Base-by-base conservation (phyloP, 2,329 filamentous ascomycete species). In the Diaporthe sp. region DNA sequence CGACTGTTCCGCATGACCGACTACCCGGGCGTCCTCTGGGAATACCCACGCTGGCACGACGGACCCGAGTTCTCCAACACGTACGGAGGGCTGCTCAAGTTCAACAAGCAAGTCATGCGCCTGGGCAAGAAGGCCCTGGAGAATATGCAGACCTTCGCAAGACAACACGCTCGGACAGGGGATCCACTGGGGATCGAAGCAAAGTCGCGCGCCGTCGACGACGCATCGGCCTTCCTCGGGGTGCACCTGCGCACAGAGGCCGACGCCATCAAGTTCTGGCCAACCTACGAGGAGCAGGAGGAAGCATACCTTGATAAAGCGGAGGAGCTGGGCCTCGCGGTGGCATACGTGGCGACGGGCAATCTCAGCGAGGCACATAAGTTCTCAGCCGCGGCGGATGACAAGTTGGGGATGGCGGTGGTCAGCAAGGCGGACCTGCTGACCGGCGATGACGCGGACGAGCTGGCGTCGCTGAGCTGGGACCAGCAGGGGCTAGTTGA, bases 241-340 rank as follows among this genome's bases (percentile, higher is more conserved):
- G 81, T 86, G 6, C 87, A 88, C 76, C 80, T 89, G 6, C 82
- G 87, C 19, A 87, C 87, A 5, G 87, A 89, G 77, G 84, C 81
- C 71, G 87, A 88, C 75, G 85, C 86, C 2, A 76, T 88, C 37
- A 81, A 80, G 12, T 84, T 85, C 76, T 88, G 87, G 87, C 87
- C 87, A 4, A 81, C 83, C 10, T 88, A 84, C 76, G 82, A 85
- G 6, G 82, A 82, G 22, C 87, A 88, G 78, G 84, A 80, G 42
- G 76, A 80, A 6, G 84, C 83, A 0, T 88, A 87, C 77, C 78
- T 88, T 17, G 76, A 82, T n/a, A 79, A 82, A 71, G 84, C 84
- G 0, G 77, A 80, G 3, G 76, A 78, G 8, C 79, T 82, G 57
- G 79, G 81, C n/a, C 51, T 74, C 9, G 9, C 82, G 67, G 82